Percentiles rank a stretch among this genome's conserved stretches.
Conservation (phyloP, 106 monocot species). For the Xerophyta viscosa region DNA sequence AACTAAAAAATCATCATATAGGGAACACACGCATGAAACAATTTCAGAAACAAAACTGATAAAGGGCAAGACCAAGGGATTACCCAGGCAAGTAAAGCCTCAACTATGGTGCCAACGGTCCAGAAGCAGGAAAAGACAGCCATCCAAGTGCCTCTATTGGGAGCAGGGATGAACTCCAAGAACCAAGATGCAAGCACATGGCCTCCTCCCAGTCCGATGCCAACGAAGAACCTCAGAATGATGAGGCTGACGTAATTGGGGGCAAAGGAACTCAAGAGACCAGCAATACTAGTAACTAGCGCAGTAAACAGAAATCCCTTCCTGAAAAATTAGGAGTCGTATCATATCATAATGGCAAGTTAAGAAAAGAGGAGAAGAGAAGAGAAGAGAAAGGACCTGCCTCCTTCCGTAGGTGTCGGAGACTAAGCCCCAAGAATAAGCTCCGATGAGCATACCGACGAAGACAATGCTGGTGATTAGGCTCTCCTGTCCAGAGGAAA, state of each 20-base stretch:
- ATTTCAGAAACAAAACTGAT: no score
- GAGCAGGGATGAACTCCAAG: constrained; percentile 72
- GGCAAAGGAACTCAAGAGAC: constrained; percentile 43
- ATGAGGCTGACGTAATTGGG: constrained; percentile 45
- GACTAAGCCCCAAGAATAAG: constrained; percentile 76
- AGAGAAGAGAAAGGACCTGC: constrained; percentile 25
- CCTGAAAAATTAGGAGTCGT: constrained; percentile 26
- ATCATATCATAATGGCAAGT: neutral
- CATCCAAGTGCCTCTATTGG: constrained; percentile 74
- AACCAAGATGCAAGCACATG: constrained; percentile 83
- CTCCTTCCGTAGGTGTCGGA: constrained; percentile 85
- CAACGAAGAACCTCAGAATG: constrained; percentile 47
- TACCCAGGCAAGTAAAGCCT: constrained; percentile 74
- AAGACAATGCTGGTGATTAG: constrained; percentile 86
- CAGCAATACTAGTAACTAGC: constrained; percentile 39
- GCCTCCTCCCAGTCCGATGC: constrained; percentile 68
- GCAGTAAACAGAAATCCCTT: constrained; percentile 66
- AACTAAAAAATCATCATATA: no score
- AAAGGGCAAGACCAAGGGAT: neutral
- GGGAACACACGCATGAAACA: no score
- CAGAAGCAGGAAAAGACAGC: constrained; percentile 50
- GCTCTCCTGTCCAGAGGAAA: constrained; percentile 72
- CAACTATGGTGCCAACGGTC: constrained; percentile 53
- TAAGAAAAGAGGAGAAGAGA: no score
- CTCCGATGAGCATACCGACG: constrained; percentile 80